Conservation (phyloP, 345 rosid genomes). For the Salix exigua region DNA sequence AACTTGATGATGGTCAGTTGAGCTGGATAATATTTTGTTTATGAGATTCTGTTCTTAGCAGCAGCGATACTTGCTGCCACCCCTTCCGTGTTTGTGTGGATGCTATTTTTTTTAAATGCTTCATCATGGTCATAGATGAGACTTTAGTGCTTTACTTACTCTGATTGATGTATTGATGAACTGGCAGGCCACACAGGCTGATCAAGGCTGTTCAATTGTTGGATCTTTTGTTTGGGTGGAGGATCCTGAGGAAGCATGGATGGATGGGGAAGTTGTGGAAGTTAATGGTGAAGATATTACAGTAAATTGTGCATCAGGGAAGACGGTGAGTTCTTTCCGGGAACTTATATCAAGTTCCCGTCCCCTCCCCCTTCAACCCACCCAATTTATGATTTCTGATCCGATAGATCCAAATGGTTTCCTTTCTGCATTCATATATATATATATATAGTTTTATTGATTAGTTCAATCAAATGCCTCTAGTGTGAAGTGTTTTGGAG, state of each 20-base stretch:
- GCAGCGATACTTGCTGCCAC: neutral
- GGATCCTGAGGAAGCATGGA: conserved; percentile 29
- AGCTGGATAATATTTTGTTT: neutral
- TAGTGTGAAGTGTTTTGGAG: neutral
- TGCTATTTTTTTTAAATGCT: neutral
- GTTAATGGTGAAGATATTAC: conserved; percentile 21
- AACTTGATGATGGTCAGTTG: neutral
- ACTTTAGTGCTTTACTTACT: neutral
- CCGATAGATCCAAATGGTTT: neutral
- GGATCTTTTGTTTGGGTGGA: conserved; percentile 28
- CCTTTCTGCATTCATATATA: neutral
- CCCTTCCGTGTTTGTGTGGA: neutral
- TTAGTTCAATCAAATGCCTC: neutral
- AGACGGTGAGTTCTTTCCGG: conserved; percentile 13
- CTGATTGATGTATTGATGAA: conserved; percentile 10
- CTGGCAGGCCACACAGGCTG: conserved; percentile 13
- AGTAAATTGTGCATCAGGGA: conserved; percentile 16
- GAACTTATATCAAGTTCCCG: neutral
- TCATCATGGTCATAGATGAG: neutral
- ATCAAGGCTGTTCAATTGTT: conserved; percentile 4
- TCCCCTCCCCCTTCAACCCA: neutral
- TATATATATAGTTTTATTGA: neutral
- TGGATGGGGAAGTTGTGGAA: conserved; percentile 31
- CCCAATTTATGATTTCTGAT: neutral
- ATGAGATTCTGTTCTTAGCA: neutral